These are phyloP conservation scores for Saururus chinensis DNA, from an alignment of 164 flowering plant species.

Conservation along the genomic window DNA sequence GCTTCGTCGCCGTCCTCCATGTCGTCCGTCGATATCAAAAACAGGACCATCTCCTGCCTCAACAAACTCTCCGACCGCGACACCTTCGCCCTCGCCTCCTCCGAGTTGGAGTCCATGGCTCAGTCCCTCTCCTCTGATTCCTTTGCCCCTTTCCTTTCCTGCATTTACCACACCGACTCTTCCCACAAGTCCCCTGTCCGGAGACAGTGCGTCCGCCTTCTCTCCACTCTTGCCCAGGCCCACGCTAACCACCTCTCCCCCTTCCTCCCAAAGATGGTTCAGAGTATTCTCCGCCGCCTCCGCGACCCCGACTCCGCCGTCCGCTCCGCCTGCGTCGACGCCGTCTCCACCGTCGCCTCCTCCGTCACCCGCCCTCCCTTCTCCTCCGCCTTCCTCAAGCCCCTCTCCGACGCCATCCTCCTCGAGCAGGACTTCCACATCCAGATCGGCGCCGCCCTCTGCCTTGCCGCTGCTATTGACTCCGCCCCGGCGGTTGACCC, in stretches of 20 bases:
- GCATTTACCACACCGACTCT: constrained; percentile 59
- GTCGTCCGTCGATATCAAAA: constrained; percentile 47
- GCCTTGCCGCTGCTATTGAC: constrained; percentile 64
- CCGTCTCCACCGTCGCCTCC: constrained; percentile 34
- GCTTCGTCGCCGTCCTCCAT: not conserved
- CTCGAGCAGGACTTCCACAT: constrained; percentile 60
- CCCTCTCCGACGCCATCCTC: constrained; percentile 50
- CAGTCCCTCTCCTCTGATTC: constrained; percentile 27
- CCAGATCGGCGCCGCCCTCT: constrained; percentile 70
- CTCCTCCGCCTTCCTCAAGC: constrained; percentile 38
- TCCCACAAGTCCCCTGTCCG: constrained; percentile 63
- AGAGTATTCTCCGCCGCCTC: constrained; percentile 45
- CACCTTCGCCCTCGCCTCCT: constrained; percentile 52
- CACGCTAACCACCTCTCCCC: constrained; percentile 48
- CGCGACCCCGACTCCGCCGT: constrained; percentile 69
- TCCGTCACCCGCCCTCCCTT: constrained; percentile 38
- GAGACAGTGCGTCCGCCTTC: constrained; percentile 51
- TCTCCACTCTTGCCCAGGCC: constrained; percentile 37
- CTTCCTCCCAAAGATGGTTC: constrained; percentile 50
- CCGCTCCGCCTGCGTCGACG: constrained; percentile 50
- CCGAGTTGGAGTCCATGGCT: constrained; percentile 70
- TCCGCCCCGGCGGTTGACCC: constrained; percentile 49
- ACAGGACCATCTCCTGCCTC: constrained; percentile 43
- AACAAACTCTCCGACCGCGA: constrained; percentile 84
- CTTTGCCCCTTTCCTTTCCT: constrained; percentile 50